These are phyloP conservation scores for Triglochin maritima DNA, from an alignment of 106 monocot species.

Conservation along the genomic window DNA sequence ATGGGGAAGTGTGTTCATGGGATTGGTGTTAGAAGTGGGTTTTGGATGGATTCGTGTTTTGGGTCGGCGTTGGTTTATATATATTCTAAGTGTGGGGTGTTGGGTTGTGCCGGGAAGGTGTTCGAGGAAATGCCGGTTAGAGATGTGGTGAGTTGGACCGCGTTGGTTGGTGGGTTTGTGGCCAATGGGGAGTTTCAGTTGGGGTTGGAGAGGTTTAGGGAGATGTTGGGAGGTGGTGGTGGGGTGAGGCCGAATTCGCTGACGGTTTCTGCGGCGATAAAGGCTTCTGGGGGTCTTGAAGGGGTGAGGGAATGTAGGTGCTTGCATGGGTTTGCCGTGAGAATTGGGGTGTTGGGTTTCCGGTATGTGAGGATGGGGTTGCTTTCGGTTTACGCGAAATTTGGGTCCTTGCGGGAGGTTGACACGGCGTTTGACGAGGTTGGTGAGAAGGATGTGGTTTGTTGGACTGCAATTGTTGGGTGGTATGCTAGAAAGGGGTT, in stretches of 20 bases:
- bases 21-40: conserved; percentile 24
- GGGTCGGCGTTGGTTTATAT: conserved; percentile 58
- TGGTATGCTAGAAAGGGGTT: conserved; percentile 34
- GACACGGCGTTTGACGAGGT: conserved; percentile 37
- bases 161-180: conserved; percentile 48
- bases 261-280: conserved; percentile 36
- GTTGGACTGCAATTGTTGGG: conserved; percentile 52
- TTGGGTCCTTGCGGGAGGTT: conserved; percentile 36
- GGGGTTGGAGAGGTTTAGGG: conserved; percentile 32
- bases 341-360: conserved; percentile 20
- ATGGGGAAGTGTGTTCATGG: conserved; percentile 37
- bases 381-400: conserved; percentile 61
- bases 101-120: conserved; percentile 38
- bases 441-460: conserved; percentile 43
- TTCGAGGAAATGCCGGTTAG: conserved; percentile 59
- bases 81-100: conserved; percentile 42
- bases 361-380: conserved; percentile 30
- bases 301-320: conserved; percentile 27
- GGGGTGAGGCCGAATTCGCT: conserved; percentile 33
- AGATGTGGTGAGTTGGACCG: conserved; percentile 72
- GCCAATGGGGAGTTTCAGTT: conserved; percentile 35
- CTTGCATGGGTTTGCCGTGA: conserved; percentile 47
- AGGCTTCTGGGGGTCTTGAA: conserved; percentile 38
- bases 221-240: conserved; percentile 32
- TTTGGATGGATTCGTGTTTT: conserved; percentile 1